Evolutionary conservation across 2,329 filamentous ascomycete species (phyloP), one percentile per base, ranked within the genome.

Genomic region (Penicillium sp.): DNA sequence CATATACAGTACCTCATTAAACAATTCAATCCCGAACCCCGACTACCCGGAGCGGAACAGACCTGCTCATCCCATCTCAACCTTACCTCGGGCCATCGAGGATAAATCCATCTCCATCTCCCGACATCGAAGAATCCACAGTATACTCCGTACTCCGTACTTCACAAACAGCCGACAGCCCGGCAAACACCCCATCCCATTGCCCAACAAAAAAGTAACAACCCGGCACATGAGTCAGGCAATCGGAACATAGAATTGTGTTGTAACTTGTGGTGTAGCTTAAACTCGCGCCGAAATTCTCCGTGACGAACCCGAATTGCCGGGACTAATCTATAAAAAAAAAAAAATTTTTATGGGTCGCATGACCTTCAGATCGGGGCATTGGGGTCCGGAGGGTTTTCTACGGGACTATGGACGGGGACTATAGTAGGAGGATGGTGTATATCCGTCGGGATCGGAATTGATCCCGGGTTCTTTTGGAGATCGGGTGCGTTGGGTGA

Each of bases 281-380:
- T 19, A 28, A 9, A n/a, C 15, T 9, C 42, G 28, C 42, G 47
- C 38, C 59, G 55, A 50, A 55, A 28, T 62, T 26, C 40, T 24
- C 56, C 54, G 45, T 40, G 47, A 26, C n/a, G 10, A n/a, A 13
- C 15, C 15, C 26, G 38, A 17, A 3, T 13, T 13, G 44, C 24
- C 24, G 44, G 24, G 44, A 26, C 44, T 49, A 30, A 44, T 33
- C 19, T 47, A 4, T 47, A 28, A n/a, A 49, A 42, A 13, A 49
- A 42, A 13, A 49, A 6, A 10, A 47, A 30, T 30, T 53, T 54
- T 4, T 24, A 8, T 49, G 30, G 33, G 45, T 59, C 61, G 33
- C 42, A 64, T 64, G 59, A 59, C 59, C 61, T 59, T 56, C 55
- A 59, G 56, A 56, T 51, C 35, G 30, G 45, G 55, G 30, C 50